Percentiles rank a stretch among this genome's conserved stretches.
phyloP scores from a whole-genome alignment of 2,329 filamentous ascomycete genomes.

The Ascochyta viciae-villosae region DNA sequence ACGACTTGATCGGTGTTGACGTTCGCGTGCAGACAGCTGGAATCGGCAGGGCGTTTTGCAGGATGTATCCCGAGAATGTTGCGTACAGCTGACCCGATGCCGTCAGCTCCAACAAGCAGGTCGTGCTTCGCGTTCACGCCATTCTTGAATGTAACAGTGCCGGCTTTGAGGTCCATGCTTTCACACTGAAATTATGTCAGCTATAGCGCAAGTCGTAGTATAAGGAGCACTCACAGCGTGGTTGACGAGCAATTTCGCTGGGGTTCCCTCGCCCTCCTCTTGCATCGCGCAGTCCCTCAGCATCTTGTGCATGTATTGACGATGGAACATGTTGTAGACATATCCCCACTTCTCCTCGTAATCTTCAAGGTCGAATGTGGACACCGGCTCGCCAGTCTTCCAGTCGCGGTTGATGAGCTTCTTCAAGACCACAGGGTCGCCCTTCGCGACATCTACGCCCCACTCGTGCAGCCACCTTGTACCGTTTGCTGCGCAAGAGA shows the following conservation, averaged over 20 bases:
- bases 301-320: slow-evolving; percentile 73
- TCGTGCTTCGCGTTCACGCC: slow-evolving; percentile 61
- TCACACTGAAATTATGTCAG: slow-evolving; percentile 45
- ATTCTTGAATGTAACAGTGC: slow-evolving; percentile 53
- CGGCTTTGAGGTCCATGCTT: slow-evolving; percentile 59
- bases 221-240: slow-evolving; percentile 47
- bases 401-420: slow-evolving; percentile 75
- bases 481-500: slow-evolving; percentile 70
- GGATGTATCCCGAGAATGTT: slow-evolving; percentile 68
- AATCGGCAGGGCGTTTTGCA: slow-evolving; percentile 65
- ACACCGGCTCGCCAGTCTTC: slow-evolving; percentile 71
- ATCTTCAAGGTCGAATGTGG: slow-evolving; percentile 68
- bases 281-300: slow-evolving; percentile 66
- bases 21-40: slow-evolving; percentile 70
- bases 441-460: slow-evolving; percentile 68
- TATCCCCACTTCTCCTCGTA: slow-evolving; percentile 71
- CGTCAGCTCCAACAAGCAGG: slow-evolving; percentile 69
- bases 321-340: slow-evolving; percentile 71
- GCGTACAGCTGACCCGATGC: slow-evolving; percentile 71
- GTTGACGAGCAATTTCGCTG: slow-evolving; percentile 64
- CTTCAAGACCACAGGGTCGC: slow-evolving; percentile 69
- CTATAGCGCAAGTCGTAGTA: no score
- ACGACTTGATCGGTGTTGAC: slow-evolving; percentile 68
- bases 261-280: slow-evolving; percentile 60
- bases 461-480: slow-evolving; percentile 74